These are phyloP conservation scores for Paramecium bursaria DNA, from an alignment of 73 alveolate species.

Conservation along the genomic window DNA sequence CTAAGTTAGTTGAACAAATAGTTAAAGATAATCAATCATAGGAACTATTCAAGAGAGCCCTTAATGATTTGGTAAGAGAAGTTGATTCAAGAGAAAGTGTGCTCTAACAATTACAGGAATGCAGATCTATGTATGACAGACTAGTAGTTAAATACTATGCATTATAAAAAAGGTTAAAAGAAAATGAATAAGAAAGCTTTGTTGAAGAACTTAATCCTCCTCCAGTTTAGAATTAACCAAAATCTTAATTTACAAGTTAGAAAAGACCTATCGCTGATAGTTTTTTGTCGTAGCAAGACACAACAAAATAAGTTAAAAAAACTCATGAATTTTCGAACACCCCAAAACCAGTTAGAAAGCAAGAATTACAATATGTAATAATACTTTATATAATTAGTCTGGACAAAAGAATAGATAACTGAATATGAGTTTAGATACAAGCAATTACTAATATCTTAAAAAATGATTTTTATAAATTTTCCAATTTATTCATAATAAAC, in stretches of 20 bases:
- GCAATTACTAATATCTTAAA: too few relatives aligned
- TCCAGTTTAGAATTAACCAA: too few relatives aligned
- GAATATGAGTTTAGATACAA: too few relatives aligned
- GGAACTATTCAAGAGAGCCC: conserved; percentile 33
- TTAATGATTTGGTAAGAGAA: conserved; percentile 19
- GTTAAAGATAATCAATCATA: not conserved
- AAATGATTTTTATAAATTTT: not conserved
- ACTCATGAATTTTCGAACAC: too few relatives aligned
- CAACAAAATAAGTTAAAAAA: too few relatives aligned
- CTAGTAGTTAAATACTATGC: conserved; percentile 47
- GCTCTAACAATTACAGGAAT: conserved; percentile 28
- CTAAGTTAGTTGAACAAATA: conserved; percentile 24
- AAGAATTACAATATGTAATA: too few relatives aligned
- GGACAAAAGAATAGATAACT: too few relatives aligned
- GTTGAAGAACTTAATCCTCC: not conserved
- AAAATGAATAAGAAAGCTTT: not conserved
- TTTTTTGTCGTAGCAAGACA: too few relatives aligned
- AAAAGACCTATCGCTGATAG: too few relatives aligned
- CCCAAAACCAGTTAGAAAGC: too few relatives aligned
- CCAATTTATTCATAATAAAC: not conserved
- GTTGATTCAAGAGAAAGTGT: not conserved
- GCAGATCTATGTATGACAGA: conserved; percentile 60
- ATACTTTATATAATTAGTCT: too few relatives aligned
- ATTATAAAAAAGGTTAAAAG: conserved; percentile 17
- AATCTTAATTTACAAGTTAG: too few relatives aligned